A percentile compares a stretch with the other conserved stretches of the same genome.
Conservation (phyloP, 2,329 filamentous ascomycete species). For the Fusarium sp. region DNA sequence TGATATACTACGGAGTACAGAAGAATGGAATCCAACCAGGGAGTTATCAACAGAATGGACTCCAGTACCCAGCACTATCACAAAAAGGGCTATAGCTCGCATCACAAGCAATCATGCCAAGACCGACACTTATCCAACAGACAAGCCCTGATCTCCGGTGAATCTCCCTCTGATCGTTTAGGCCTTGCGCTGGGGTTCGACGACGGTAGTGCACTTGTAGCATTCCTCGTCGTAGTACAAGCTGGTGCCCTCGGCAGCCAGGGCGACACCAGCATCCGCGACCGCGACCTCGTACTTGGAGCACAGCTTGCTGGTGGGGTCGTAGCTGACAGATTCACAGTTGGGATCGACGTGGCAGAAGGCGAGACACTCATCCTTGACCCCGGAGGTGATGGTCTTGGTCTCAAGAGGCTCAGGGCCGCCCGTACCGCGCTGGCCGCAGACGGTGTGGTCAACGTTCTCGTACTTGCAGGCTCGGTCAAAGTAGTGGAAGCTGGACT, state of each 20-base stretch:
- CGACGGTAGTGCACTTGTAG: neutral
- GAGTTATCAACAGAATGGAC: neutral
- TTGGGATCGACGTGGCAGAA: neutral
- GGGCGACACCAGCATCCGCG: neutral
- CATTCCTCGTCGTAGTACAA: neutral
- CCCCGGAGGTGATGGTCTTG: neutral
- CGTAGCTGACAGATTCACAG: neutral
- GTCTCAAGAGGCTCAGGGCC: neutral
- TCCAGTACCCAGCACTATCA: neutral
- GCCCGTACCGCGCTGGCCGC: neutral
- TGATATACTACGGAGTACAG: neutral
- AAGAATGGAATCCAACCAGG: neutral
- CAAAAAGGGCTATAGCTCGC: neutral
- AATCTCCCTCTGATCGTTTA: neutral
- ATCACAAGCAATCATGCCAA: neutral
- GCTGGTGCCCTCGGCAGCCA: neutral
- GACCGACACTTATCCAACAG: neutral
- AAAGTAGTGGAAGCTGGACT: constrained; percentile 3
- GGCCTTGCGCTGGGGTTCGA: neutral
- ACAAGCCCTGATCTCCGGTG: neutral
- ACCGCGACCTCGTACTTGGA: neutral
- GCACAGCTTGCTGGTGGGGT: neutral
- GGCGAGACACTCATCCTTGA: neutral
- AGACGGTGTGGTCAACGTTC: neutral
- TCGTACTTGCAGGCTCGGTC: neutral